A percentile compares a stretch with the other conserved stretches of the same genome.
Conservation (phyloP, 345 rosid genomes). For the Hirschfeldia incana region DNA sequence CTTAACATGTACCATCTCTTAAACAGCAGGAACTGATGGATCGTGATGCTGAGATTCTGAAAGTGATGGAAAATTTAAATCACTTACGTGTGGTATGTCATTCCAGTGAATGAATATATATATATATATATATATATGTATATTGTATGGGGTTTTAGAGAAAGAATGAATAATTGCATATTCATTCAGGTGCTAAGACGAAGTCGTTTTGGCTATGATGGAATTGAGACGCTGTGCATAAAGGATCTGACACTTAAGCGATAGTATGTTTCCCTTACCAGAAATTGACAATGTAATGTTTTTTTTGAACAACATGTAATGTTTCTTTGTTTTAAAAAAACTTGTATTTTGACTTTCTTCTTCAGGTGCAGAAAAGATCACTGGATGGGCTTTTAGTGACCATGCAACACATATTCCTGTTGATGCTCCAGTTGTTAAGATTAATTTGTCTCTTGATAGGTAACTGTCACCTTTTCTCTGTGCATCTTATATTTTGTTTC, state of each 20-base stretch:
- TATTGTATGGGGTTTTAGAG: background rate
- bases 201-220: constrained; percentile 70
- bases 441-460: constrained; percentile 76
- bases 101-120: background rate
- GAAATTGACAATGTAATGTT: too few relatives aligned
- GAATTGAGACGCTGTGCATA: constrained; percentile 64
- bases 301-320: too few relatives aligned
- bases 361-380: constrained; percentile 6
- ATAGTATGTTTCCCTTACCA: constrained; percentile 44
- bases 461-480: constrained; percentile 31
- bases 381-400: constrained; percentile 85
- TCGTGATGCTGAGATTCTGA: constrained; percentile 78
- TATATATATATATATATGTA: background rate
- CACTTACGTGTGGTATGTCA: constrained; percentile 64
- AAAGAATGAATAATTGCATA: constrained; percentile 1
- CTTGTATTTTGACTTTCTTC: too few relatives aligned
- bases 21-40: constrained; percentile 28
- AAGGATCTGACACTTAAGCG: constrained; percentile 76
- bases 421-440: constrained; percentile 45
- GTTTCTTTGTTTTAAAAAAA: too few relatives aligned
- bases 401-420: constrained; percentile 74
- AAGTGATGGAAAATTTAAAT: constrained; percentile 74
- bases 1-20: too few relatives aligned
- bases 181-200: constrained; percentile 58
- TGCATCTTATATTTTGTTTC: background rate